Conservation (phyloP, 352 stramenopile species). For the Phytopythium litorale region DNA sequence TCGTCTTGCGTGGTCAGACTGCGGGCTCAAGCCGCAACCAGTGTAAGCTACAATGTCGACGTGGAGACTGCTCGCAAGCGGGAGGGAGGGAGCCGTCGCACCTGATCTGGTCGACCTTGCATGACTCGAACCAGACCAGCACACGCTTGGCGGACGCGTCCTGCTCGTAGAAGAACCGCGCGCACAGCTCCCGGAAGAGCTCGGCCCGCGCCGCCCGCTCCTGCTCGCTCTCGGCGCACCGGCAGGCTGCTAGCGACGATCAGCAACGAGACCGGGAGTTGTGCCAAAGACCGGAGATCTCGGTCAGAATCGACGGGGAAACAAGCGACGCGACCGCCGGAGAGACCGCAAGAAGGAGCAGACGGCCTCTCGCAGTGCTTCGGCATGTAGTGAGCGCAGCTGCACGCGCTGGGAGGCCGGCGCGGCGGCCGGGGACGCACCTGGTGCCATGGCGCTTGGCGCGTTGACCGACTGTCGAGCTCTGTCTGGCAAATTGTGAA, state of each 20-base stretch:
- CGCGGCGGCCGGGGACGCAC: background rate
- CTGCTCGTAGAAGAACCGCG: conserved; percentile 59
- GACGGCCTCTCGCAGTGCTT: background rate
- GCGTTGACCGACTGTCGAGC: background rate
- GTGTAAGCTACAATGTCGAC: no score
- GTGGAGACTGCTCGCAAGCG: background rate
- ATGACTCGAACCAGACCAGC: conserved; percentile 61
- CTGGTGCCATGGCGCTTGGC: background rate
- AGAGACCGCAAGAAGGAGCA: background rate
- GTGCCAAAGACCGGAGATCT: background rate
- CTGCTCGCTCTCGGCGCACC: conserved; percentile 24
- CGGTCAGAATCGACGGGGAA: background rate
- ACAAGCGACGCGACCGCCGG: background rate
- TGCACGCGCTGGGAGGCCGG: background rate
- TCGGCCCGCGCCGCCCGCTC: conserved; percentile 26
- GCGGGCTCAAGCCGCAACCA: no score
- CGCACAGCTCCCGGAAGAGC: conserved; percentile 55
- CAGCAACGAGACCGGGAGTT: background rate
- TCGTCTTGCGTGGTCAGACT: conserved; percentile 24
- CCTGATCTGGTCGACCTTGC: conserved; percentile 65
- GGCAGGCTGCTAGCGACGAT: conserved; percentile 17
- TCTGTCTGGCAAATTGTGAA: background rate
- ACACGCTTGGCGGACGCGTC: conserved; percentile 56
- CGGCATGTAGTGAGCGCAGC: background rate
- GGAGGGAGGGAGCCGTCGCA: conserved; percentile 9